Evolutionary conservation across 2,329 filamentous ascomycete species (phyloP), one percentile per base, ranked within the genome.

Genomic region (Diaporthe velutina): DNA sequence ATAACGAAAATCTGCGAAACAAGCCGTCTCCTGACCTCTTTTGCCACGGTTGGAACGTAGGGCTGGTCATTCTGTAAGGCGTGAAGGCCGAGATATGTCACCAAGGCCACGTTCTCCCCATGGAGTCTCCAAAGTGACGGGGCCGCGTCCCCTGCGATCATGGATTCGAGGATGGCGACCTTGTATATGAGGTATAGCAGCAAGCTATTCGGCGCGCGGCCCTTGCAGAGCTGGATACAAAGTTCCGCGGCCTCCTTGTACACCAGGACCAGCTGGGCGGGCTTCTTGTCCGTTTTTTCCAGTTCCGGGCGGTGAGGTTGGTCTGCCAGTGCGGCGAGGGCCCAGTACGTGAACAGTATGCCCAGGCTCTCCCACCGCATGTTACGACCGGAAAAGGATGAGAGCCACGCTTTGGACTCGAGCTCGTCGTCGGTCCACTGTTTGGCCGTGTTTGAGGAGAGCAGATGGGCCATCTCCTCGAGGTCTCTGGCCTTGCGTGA

Each of bases 291-390:
- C 7, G 57, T 72, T 25, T 42, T 28, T 10, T 73, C 19, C 3
- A 75, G 17, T 1, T 73, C 76, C 0, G 73, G 54, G 0, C 68
- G 70, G 25, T 74, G 55, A 3, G 74, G 30, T 2, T 71, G 40
- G 12, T 66, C 50, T 17, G 60, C 67, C 1, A 66, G 42, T 1
- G 77, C 75, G 2, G 77, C 61, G 25, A 80, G 52, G 15, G 70
- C 74, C 77, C 78, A 74, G 35, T 77, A 77, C 0, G 78, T 66
- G n/a, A 82, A 87, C 1, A 86, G 77, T 15, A 86, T 70, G 0
- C 85, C 86, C 1, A 88, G 71, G 0, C 84, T 82, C 70, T 88
- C 86, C 86, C 86, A 88, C 1, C 86, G 81, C 28, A 85, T 78
- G 22, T 82, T 83, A 0, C 76, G 75, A 0, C 85, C 85, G 0